Evolutionary conservation across 2,329 filamentous ascomycete species (phyloP).

Genomic region (Aspergillus sp.): DNA sequence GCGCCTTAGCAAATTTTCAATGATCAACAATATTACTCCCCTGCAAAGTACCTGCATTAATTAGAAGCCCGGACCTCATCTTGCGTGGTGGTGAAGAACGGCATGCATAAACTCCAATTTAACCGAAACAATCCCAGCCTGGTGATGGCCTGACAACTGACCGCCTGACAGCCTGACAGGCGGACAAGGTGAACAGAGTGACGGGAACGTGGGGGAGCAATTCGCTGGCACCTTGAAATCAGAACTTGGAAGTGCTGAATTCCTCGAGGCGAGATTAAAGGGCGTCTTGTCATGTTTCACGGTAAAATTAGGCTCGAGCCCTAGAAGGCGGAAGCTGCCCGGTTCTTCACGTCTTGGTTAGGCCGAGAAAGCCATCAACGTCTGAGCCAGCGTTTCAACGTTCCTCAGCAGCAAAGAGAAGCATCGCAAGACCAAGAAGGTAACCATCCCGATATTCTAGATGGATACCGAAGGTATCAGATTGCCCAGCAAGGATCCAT

Average conservation of each 20-base stretch:
- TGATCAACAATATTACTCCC: constrained; percentile 23
- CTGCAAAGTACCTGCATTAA: constrained; percentile 18
- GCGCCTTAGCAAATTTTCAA: constrained; percentile 11
- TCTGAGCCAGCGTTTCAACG: background rate
- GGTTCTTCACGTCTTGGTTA: background rate
- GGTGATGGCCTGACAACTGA: background rate
- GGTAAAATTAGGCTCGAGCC: background rate
- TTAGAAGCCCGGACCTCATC: constrained; percentile 9
- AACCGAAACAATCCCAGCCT: background rate
- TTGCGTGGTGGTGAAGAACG: constrained; percentile 7
- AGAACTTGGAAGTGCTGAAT: background rate
- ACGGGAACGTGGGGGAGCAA: background rate
- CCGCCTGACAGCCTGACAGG: background rate
- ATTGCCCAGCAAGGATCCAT: background rate
- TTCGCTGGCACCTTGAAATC: constrained; percentile 1
- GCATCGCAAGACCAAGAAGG: background rate
- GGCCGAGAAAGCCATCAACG: background rate
- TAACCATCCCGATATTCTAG: background rate
- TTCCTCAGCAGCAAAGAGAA: background rate
- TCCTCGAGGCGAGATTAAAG: constrained; percentile 21
- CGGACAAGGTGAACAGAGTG: background rate
- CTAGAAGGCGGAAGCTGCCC: background rate
- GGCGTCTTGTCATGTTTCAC: constrained; percentile 29
- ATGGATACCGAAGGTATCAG: background rate
- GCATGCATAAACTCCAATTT: constrained; percentile 4